Evolutionary conservation across 345 rosid genomes (phyloP).

Genomic region (Ailanthus altissimus): DNA sequence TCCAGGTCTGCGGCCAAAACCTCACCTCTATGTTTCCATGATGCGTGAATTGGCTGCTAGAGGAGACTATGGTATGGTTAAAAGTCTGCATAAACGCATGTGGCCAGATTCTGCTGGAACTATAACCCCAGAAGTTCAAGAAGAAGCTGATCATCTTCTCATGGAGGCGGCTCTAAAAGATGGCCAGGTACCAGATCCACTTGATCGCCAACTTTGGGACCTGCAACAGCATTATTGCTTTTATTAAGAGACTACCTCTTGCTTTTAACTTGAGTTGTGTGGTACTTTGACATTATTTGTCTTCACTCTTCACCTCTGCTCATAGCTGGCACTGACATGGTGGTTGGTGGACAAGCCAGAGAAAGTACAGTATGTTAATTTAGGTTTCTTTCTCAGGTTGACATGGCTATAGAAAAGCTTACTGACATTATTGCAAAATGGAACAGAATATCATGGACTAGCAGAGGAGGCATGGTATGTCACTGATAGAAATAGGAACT

Average conservation of each 20-base stretch:
- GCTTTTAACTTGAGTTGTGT: conserved; percentile 4
- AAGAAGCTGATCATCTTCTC: conserved; percentile 77
- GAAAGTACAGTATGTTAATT: background rate
- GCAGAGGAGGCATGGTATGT: conserved; percentile 78
- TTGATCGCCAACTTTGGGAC: conserved; percentile 9
- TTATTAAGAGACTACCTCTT: background rate
- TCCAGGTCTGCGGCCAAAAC: conserved; percentile 59
- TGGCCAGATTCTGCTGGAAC: conserved; percentile 74
- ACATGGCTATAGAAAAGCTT: conserved; percentile 51
- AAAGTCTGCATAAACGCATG: conserved; percentile 53
- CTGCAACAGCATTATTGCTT: conserved; percentile 12
- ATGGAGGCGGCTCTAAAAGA: conserved; percentile 80
- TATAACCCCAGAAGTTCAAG: conserved; percentile 46
- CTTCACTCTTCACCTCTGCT: background rate
- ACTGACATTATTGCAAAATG: conserved; percentile 49
- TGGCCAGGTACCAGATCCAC: conserved; percentile 54
- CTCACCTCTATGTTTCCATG: conserved; percentile 75
- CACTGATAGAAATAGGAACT: background rate
- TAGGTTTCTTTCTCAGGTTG: conserved; percentile 42
- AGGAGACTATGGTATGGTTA: conserved; percentile 63
- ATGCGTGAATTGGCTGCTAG: conserved; percentile 64
- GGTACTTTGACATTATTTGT: background rate
- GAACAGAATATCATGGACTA: conserved; percentile 74
- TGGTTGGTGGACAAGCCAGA: background rate
- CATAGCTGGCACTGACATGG: background rate